phyloP scores from a whole-genome alignment of 129 eudicot species.

The Apium graveolens region DNA sequence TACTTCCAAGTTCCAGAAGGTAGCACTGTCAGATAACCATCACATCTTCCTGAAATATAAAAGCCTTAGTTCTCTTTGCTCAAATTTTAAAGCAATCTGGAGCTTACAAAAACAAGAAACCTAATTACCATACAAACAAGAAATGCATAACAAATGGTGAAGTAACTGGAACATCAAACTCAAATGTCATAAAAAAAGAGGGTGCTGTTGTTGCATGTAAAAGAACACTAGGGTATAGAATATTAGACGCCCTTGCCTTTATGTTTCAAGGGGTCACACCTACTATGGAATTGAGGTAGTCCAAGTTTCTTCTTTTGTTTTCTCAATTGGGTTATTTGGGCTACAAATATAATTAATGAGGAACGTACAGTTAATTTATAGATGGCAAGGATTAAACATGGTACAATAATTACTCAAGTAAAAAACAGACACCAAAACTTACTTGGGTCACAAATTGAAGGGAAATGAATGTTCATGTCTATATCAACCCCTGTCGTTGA shows the following conservation, averaged over 20 bases:
- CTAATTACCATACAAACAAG: neutral
- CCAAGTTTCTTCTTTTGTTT: neutral
- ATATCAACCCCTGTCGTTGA: conserved; percentile 88
- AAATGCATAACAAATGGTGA: neutral
- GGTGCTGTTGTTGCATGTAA: neutral
- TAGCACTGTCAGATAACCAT: conserved; percentile 2
- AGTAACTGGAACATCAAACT: neutral
- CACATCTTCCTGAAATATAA: conserved; percentile 1
- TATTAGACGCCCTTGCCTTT: neutral
- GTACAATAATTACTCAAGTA: neutral
- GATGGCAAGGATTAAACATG: neutral
- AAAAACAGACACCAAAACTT: conserved; percentile 5
- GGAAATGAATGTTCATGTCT: neutral
- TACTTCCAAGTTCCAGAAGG: neutral
- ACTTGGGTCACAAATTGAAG: neutral
- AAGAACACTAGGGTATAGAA: neutral
- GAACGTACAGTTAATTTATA: neutral
- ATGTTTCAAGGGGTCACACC: neutral
- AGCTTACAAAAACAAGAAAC: neutral
- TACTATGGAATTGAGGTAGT: neutral
- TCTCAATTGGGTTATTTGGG: neutral
- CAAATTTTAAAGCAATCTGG: neutral
- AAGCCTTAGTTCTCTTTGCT: neutral
- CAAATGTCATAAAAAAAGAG: neutral
- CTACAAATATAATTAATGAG: neutral